These are phyloP conservation scores for Carex parvula DNA, from an alignment of 176 grass and related monocot genomes.

Conservation along the genomic window DNA sequence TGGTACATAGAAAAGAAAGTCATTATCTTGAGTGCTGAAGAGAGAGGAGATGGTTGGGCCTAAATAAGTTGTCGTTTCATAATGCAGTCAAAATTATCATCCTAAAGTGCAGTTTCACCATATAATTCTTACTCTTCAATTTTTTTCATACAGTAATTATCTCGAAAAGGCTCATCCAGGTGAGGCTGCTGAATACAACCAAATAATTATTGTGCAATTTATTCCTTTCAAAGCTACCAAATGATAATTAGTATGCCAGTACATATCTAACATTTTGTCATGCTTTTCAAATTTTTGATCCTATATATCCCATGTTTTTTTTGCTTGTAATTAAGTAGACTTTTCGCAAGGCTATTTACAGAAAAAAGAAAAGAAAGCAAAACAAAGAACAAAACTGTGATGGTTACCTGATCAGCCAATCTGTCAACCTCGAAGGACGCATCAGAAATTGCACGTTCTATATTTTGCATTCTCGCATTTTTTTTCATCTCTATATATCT, in stretches of 20 bases:
- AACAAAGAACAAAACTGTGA: neutral
- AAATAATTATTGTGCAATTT: neutral
- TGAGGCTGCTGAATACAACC: neutral
- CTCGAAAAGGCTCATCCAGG: neutral
- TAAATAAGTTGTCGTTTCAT: neutral
- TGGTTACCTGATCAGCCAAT: slow-evolving; percentile 70
- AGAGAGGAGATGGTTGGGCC: neutral
- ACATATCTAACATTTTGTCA: slow-evolving; percentile 5
- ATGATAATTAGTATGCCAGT: neutral
- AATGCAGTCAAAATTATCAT: neutral
- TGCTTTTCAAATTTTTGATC: neutral
- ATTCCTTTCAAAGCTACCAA: neutral
- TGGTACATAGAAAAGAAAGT: neutral
- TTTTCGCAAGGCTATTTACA: neutral
- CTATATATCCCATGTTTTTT: neutral
- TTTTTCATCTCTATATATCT: slow-evolving; percentile 67
- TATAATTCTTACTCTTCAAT: neutral
- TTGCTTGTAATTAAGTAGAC: neutral
- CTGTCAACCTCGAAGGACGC: slow-evolving; percentile 78
- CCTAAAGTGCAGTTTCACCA: neutral
- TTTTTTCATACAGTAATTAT: neutral
- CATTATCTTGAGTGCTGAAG: neutral
- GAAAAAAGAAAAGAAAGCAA: neutral
- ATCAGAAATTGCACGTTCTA: slow-evolving; percentile 61
- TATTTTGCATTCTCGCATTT: slow-evolving; percentile 58